These are phyloP conservation scores for Chaetomium cochliodes DNA, from an alignment of 495 filamentous ascomycete genomes.

Conservation along the genomic window DNA sequence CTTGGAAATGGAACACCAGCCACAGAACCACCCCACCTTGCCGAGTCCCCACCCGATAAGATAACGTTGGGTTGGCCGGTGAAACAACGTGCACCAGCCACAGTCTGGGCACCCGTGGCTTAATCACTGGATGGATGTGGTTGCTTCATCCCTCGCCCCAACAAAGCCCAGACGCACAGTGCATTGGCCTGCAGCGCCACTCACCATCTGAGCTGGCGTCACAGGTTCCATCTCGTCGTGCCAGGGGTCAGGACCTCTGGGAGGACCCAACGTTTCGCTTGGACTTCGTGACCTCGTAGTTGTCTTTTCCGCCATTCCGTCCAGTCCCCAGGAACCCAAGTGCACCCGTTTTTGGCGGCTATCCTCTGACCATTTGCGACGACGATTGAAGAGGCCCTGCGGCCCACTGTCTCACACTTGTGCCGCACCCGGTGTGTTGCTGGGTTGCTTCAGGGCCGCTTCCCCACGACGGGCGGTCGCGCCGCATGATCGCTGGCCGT, in stretches of 20 bases:
- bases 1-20: conserved; percentile 7
- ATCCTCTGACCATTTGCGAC: conserved; percentile 15
- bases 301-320: conserved; percentile 1
- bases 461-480: conserved; percentile 10
- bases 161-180: conserved; percentile 7
- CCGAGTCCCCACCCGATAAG: conserved; percentile 2
- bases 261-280: conserved; percentile 1
- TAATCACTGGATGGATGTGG: neutral
- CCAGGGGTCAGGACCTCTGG: neutral
- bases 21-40: neutral
- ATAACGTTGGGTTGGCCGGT: neutral
- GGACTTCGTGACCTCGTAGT: neutral
- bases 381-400: conserved; percentile 7
- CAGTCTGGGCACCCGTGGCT: neutral
- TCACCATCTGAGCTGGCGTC: conserved; percentile 3
- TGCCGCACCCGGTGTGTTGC: conserved; percentile 14
- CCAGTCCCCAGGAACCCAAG: conserved; percentile 9
- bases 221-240: neutral
- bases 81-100: neutral
- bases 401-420: conserved; percentile 20
- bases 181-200: conserved; percentile 2
- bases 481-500: conserved; percentile 22
- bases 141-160: neutral
- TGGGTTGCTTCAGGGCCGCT: conserved; percentile 17
- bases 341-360: conserved; percentile 15